phyloP scores from a whole-genome alignment of 2,329 filamentous ascomycete genomes.

The Pseudogymnoascus sp. region DNA sequence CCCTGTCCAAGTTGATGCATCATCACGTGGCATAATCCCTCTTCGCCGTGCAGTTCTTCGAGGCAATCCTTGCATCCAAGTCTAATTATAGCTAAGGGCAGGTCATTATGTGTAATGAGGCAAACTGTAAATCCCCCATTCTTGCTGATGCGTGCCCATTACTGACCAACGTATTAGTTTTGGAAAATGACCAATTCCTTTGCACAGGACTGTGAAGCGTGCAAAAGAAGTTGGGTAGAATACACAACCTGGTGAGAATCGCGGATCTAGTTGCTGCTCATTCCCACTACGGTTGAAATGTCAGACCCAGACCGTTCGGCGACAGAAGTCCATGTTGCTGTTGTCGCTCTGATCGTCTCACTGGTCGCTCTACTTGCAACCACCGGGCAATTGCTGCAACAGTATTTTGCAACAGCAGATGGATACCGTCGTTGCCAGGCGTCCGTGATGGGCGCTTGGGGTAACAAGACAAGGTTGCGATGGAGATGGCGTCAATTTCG shows the following conservation, averaged over 20 bases:
- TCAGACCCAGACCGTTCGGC: not conserved
- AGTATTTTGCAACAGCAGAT: conserved; percentile 33
- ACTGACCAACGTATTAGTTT: not conserved
- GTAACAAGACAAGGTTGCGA: conserved; percentile 25
- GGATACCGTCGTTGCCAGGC: conserved; percentile 31
- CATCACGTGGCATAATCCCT: not conserved
- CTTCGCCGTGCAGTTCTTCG: not conserved
- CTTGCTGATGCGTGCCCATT: not conserved
- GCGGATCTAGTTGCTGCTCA: not conserved
- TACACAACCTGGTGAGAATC: not conserved
- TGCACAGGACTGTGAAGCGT: not conserved
- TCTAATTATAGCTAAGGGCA: not conserved
- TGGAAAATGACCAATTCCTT: not conserved
- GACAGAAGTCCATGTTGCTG: conserved; percentile 12
- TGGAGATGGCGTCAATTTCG: conserved; percentile 29
- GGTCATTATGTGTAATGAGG: not conserved
- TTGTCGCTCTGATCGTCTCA: conserved; percentile 30
- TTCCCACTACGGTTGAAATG: not conserved
- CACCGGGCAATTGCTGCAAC: conserved; percentile 29
- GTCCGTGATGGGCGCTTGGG: conserved; percentile 31
- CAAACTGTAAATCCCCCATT: not conserved
- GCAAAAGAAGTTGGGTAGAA: not conserved
- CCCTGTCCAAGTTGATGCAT: not conserved
- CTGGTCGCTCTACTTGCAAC: conserved; percentile 29
- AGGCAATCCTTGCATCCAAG: too few species aligned